Evolutionary conservation across 1,139 yeast species (phyloP).

Genomic region (Taphrina deformans): DNA sequence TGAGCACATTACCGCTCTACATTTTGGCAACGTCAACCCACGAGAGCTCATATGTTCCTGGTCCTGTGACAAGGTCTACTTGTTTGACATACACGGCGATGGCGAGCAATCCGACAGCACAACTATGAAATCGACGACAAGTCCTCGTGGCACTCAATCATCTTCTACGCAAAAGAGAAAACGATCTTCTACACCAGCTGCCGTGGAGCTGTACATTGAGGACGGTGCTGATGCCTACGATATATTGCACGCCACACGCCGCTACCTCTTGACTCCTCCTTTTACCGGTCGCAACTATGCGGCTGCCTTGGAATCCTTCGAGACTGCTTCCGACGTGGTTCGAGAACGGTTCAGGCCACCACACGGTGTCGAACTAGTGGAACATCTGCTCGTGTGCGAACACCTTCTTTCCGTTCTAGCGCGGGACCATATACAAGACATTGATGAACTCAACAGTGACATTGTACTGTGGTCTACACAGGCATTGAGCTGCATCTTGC

Average conservation of each 20-base stretch:
- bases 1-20: conserved; percentile 36
- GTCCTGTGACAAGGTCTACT: conserved; percentile 37
- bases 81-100: conserved; percentile 37
- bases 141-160: background rate
- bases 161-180: background rate
- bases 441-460: background rate
- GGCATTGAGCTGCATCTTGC: background rate
- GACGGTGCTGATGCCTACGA: conserved; percentile 5
- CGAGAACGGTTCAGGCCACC: background rate
- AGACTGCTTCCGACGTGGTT: background rate
- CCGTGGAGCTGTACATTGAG: background rate
- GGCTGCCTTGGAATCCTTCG: background rate
- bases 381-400: background rate
- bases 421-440: background rate
- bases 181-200: background rate
- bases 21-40: conserved; percentile 36
- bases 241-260: background rate
- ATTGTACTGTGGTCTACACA: background rate
- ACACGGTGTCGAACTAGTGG: background rate
- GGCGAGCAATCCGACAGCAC: background rate
- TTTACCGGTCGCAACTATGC: background rate
- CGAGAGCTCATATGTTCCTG: conserved; percentile 39
- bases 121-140: background rate
- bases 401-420: background rate
- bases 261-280: background rate